Percentiles rank a stretch among this genome's conserved stretches.
Conservation (phyloP, 1,284 basidiomycete species). For the Puccinia triticina region DNA sequence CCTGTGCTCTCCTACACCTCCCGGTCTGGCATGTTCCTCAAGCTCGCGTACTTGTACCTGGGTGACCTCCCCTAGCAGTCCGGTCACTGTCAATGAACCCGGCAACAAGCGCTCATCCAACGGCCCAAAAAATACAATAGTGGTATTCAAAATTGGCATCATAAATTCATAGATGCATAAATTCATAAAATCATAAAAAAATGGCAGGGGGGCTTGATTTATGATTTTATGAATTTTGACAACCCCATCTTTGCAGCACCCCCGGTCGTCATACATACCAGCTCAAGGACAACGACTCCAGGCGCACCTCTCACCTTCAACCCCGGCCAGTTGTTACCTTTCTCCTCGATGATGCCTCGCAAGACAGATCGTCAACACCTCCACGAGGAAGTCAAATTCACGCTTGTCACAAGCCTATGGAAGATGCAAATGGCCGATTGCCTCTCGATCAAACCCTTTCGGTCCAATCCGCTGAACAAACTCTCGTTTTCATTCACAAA, state of each 20-base stretch:
- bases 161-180: slow-evolving; percentile 6
- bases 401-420: background rate
- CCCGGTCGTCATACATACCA: too few relatives aligned
- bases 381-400: background rate
- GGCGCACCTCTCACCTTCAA: too few relatives aligned
- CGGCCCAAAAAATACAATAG: too few relatives aligned
- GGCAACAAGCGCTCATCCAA: too few relatives aligned
- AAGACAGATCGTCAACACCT: background rate
- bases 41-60: background rate
- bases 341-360: background rate
- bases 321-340: too few relatives aligned
- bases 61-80: background rate
- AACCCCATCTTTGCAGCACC: too few relatives aligned
- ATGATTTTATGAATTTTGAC: too few relatives aligned
- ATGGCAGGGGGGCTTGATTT: background rate
- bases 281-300: too few relatives aligned
- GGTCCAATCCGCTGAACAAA: too few relatives aligned
- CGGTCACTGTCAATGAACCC: background rate
- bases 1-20: background rate
- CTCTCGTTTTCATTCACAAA: background rate
- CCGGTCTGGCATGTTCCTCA: background rate
- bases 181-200: background rate
- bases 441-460: too few relatives aligned
- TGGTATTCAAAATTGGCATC: too few relatives aligned
- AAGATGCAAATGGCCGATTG: too few relatives aligned